phyloP scores from a whole-genome alignment of 768 basidiomycete species.

The Multifurca ochricompacta region DNA sequence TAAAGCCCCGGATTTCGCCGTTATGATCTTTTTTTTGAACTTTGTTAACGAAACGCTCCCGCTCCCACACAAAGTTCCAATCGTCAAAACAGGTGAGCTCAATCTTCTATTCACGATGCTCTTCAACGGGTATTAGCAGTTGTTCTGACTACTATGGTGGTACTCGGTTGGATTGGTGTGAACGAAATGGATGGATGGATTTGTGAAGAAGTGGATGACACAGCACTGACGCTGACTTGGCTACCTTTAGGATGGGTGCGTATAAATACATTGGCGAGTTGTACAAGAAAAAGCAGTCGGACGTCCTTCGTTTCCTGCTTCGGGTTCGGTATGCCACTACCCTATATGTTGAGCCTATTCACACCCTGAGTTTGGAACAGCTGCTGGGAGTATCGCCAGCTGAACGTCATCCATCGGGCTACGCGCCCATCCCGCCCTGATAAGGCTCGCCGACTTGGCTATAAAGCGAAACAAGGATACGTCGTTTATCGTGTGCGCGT shows the following conservation, averaged over 20 bases:
- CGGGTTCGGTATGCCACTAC: conserved; percentile 71
- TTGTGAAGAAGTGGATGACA: conserved; percentile 6
- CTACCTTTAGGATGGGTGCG: conserved; percentile 70
- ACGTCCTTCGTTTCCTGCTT: conserved; percentile 95
- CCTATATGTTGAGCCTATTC: background rate
- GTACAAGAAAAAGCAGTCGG: conserved; percentile 97
- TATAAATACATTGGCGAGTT: conserved; percentile 97
- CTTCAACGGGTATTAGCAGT: background rate
- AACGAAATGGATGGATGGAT: conserved; percentile 27
- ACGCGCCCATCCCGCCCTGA: conserved; percentile 98
- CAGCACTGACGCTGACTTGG: conserved; percentile 21
- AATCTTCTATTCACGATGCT: background rate
- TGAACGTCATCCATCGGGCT: conserved; percentile 97
- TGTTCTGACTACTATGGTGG: background rate
- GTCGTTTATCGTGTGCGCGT: conserved; percentile 97
- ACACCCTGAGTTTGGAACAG: conserved; percentile 32
- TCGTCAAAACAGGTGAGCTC: conserved; percentile 29
- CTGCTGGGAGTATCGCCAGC: conserved; percentile 98
- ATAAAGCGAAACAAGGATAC: conserved; percentile 99
- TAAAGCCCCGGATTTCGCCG: conserved; percentile 6
- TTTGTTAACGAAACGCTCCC: background rate
- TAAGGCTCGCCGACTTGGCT: conserved; percentile 96
- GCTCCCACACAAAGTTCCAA: conserved; percentile 22
- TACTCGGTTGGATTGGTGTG: conserved; percentile 5
- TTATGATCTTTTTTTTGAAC: background rate